Base-by-base conservation (phyloP, 129 eudicot genomes). In the Flaveria robusta region DNA sequence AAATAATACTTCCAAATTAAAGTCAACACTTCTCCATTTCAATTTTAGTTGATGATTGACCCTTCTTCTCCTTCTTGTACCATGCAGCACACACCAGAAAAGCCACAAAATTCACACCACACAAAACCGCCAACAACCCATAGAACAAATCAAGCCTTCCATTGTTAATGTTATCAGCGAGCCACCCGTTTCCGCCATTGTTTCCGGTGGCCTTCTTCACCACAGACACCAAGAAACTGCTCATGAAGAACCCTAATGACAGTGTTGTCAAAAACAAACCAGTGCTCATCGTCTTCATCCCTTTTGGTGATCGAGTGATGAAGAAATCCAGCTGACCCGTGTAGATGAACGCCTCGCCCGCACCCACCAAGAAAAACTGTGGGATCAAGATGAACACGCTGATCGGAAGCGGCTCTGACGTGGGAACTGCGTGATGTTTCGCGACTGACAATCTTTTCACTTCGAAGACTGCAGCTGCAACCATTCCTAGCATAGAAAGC, bases 221-320 rank as follows among this genome's bases (percentile, higher is more conserved):
- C 1, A 94, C 81, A 2, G 91, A 85, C 39, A 94, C 99, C 69
- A 94, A 77, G 47, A 91, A 86, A 77, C 97, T 94, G 51, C 98
- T 93, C 34, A 90, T 14, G 85, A 93, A 93, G 75, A 93, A 93
- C 8, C 97, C 99, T 3, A 94, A 81, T 0, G 99, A 87, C 13
- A 94, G 67, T n/a, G 99, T 94, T 3, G 98, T 94, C 8, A 94
- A 67, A 82, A 94, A 94, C 50, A 94, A 88, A 42, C 99, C 97
- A 0, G 99, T 91, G 92, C 97, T 94, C 97, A 94, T 91, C 0
- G 99, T 89, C 62, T 91, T 94, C 99, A 94, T 94, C 37, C 96
- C 91, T 79, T 94, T 94, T 0, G 99, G 99, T 7, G 99, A 87
- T 50, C 91, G 84, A 2, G 98, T 94, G 24, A 94, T 91, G 84